A percentile compares a stretch with the other conserved stretches of the same genome.
These are phyloP conservation scores for Xerophyta viscosa DNA, from an alignment of 106 monocot species.

Conservation along the genomic window DNA sequence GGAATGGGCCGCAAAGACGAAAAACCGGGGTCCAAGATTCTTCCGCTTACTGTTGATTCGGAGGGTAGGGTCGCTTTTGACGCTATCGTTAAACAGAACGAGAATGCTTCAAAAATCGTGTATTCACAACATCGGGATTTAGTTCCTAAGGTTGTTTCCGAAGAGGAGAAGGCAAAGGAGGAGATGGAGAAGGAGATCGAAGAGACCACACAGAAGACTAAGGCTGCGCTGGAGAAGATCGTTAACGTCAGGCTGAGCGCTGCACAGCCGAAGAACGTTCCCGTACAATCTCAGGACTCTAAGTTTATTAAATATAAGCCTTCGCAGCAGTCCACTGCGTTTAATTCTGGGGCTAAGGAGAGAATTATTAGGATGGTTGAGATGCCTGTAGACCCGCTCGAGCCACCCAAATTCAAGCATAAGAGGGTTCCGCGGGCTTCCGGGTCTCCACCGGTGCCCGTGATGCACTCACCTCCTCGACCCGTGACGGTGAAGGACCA, in stretches of 20 bases:
- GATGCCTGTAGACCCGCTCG: conserved; percentile 82
- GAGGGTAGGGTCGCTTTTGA: conserved; percentile 81
- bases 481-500: conserved; percentile 91
- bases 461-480: conserved; percentile 94
- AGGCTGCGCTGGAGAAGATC: conserved; percentile 83
- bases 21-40: conserved; percentile 72
- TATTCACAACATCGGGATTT: conserved; percentile 89
- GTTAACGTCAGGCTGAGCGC: conserved; percentile 78
- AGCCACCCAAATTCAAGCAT: conserved; percentile 96
- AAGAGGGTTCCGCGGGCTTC: conserved; percentile 78
- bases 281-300: conserved; percentile 52
- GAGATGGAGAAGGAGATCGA: conserved; percentile 83
- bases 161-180: conserved; percentile 25
- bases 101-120: conserved; percentile 69
- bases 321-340: conserved; percentile 70
- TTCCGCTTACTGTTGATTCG: conserved; percentile 79
- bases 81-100: conserved; percentile 73
- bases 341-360: conserved; percentile 87
- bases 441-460: conserved; percentile 87
- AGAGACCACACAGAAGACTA: conserved; percentile 64
- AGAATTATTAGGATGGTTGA: conserved; percentile 84
- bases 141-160: conserved; percentile 53
- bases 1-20: conserved; percentile 60
- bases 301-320: conserved; percentile 93
- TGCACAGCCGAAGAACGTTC: conserved; percentile 95